A percentile compares a stretch with the other conserved stretches of the same genome.
Evolutionary conservation across 371 early-diverging fungal genomes (phyloP).

Genomic region (Globomyces sp.): DNA sequence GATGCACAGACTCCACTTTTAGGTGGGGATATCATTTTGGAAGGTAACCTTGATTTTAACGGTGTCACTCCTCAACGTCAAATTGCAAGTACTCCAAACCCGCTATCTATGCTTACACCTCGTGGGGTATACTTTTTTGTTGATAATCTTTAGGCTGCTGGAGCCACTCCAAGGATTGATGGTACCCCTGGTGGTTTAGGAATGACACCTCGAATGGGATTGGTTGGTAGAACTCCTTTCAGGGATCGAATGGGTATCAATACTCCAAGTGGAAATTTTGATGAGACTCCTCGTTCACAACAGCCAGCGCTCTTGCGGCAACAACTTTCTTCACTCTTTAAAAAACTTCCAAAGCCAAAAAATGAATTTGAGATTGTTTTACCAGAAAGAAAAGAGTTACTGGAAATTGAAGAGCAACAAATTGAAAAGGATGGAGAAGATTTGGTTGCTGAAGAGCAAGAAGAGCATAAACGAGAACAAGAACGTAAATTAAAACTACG

Average conservation of each 20-base stretch:
- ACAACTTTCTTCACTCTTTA: constrained; percentile 50
- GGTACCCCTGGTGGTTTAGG: constrained; percentile 22
- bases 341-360: constrained; percentile 82
- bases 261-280: constrained; percentile 48
- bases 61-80: constrained; percentile 65
- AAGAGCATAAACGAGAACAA: constrained; percentile 45
- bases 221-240: constrained; percentile 37
- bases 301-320: constrained; percentile 47
- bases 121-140: constrained; percentile 20
- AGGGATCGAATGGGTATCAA: constrained; percentile 69
- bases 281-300: constrained; percentile 40
- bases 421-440: constrained; percentile 67
- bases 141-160: constrained; percentile 14
- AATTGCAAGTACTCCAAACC: constrained; percentile 80
- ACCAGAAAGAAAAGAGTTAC: constrained; percentile 60
- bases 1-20: constrained; percentile 85
- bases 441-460: constrained; percentile 56
- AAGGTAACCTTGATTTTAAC: constrained; percentile 63
- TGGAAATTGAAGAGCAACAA: constrained; percentile 1
- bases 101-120: constrained; percentile 63
- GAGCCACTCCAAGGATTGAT: constrained; percentile 21
- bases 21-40: constrained; percentile 66
- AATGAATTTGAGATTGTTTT: constrained; percentile 92
- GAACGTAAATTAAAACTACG: constrained; percentile 46
- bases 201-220: constrained; percentile 35